These are phyloP conservation scores for Poterioochromonas sp. DNA, from an alignment of 352 stramenopile species.

Conservation along the genomic window DNA sequence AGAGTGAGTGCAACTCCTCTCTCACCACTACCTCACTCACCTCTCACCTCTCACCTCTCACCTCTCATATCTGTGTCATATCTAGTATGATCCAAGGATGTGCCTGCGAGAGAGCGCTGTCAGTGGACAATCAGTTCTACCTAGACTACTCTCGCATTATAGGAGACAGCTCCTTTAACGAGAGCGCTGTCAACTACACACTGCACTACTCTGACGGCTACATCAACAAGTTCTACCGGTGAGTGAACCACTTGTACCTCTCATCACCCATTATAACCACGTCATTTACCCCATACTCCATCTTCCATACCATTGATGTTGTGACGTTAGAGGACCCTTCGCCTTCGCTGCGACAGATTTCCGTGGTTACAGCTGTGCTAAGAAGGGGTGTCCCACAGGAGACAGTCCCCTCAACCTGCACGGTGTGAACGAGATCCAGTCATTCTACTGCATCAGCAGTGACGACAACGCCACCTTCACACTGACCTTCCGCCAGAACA, in stretches of 20 bases:
- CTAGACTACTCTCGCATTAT: neutral
- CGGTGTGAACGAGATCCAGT: neutral
- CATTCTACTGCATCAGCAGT: neutral
- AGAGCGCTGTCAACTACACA: neutral
- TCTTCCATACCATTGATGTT: neutral
- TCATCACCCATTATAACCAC: neutral
- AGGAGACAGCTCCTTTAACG: neutral
- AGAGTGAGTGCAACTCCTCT: conserved; percentile 19
- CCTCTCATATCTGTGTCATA: neutral
- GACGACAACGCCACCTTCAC: conserved; percentile 26
- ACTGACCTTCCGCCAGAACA: conserved; percentile 30
- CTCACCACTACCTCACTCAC: neutral
- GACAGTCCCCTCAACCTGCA: conserved; percentile 27
- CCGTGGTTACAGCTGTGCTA: conserved; percentile 55
- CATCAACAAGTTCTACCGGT: neutral
- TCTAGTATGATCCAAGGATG: conserved; percentile 20
- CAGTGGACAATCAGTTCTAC: conserved; percentile 21
- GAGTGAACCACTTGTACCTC: neutral
- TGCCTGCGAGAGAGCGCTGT: neutral
- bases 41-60: neutral
- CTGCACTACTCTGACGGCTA: neutral
- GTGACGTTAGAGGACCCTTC: neutral
- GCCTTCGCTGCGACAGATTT: conserved; percentile 49
- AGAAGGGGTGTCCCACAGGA: conserved; percentile 42
- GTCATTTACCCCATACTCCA: neutral